Percentiles rank a stretch among this genome's conserved stretches.
These are phyloP conservation scores for Globisporangium paroecandrum DNA, from an alignment of 352 stramenopile species.

Conservation along the genomic window DNA sequence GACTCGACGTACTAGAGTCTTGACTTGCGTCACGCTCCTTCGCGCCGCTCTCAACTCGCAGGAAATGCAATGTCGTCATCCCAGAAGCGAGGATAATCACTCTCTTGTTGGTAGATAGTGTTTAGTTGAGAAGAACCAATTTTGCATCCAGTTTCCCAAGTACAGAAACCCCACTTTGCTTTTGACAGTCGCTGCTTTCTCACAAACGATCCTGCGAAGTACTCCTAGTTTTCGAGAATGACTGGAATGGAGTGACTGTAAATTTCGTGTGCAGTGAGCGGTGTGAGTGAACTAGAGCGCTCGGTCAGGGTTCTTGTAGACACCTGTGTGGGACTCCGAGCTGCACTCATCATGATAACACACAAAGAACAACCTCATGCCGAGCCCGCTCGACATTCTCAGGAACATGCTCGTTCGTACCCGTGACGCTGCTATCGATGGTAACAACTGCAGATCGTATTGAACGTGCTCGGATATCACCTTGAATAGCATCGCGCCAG, in stretches of 20 bases:
- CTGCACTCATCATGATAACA: too few species aligned
- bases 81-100: background rate
- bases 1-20: constrained; percentile 30
- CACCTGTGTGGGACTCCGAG: background rate
- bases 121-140: background rate
- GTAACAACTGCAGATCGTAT: constrained; percentile 46
- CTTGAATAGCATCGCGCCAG: constrained; percentile 43
- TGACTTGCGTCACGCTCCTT: background rate
- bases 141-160: constrained; percentile 2
- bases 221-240: background rate
- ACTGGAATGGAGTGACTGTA: background rate
- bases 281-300: background rate
- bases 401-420: too few species aligned
- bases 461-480: constrained; percentile 53
- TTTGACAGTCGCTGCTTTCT: background rate
- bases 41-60: background rate
- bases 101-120: background rate
- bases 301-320: background rate
- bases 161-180: background rate
- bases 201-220: background rate
- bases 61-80: background rate
- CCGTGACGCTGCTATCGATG: too few species aligned
- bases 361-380: too few species aligned
- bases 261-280: too few species aligned
- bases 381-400: too few species aligned